These are phyloP conservation scores for Kluyveromyces siamensis DNA, from an alignment of 805 yeast species.

Conservation along the genomic window DNA sequence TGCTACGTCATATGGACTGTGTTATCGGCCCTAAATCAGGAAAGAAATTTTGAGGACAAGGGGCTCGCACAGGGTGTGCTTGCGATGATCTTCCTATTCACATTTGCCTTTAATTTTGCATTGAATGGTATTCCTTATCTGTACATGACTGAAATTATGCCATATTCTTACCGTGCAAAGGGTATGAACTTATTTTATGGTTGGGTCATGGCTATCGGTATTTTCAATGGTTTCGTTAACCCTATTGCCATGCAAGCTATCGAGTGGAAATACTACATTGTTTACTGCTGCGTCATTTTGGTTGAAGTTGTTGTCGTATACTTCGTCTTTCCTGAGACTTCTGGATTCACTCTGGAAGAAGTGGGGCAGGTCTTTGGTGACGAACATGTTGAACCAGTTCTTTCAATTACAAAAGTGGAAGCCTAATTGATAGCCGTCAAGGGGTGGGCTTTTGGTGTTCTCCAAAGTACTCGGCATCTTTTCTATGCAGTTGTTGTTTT, in stretches of 20 bases:
- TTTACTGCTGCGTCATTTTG: constrained; percentile 25
- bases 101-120: constrained; percentile 34
- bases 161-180: constrained; percentile 27
- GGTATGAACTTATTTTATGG: constrained; percentile 19
- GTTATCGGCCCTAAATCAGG: constrained; percentile 38
- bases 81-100: constrained; percentile 43
- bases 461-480: no score
- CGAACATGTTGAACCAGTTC: neutral
- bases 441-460: no score
- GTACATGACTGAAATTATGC: constrained; percentile 36
- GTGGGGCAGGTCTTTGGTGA: constrained; percentile 31
- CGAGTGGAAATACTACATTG: constrained; percentile 31
- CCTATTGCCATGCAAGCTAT: constrained; percentile 32
- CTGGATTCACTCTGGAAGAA: constrained; percentile 32
- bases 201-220: constrained; percentile 18
- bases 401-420: no score
- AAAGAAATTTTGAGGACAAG: constrained; percentile 34
- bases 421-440: no score
- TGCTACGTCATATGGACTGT: constrained; percentile 36
- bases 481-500: no score
- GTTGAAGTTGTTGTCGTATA: constrained; percentile 26
- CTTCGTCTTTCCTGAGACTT: constrained; percentile 31
- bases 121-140: constrained; percentile 38
- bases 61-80: constrained; percentile 37
- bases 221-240: constrained; percentile 30